Evolutionary conservation across 2,329 filamentous ascomycete species (phyloP).

Genomic region (Macrophomina phaseolina): DNA sequence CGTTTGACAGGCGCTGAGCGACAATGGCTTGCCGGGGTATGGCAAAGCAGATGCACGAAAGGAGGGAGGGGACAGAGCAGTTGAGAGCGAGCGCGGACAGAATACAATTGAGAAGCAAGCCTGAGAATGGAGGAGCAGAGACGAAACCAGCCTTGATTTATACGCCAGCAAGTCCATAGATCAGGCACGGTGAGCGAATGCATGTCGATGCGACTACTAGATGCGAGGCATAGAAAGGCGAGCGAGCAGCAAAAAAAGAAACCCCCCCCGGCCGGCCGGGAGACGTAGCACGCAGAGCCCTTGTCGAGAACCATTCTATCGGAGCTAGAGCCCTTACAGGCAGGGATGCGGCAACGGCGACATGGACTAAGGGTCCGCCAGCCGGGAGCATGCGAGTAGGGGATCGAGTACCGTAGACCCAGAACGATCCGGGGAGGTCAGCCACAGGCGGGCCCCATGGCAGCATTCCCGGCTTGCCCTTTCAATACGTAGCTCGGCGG

Average conservation of each 20-base stretch:
- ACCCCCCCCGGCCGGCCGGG: background rate
- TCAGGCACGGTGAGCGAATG: constrained; percentile 14
- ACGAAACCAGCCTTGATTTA: constrained; percentile 14
- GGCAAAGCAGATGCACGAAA: background rate
- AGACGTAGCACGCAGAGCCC: constrained; percentile 18
- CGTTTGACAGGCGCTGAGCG: constrained; percentile 22
- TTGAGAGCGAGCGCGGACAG: background rate
- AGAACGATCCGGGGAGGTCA: constrained; percentile 24
- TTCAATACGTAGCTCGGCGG: constrained; percentile 25
- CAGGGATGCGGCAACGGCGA: constrained; percentile 23
- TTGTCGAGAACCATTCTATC: constrained; percentile 5
- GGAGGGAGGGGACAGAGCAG: background rate
- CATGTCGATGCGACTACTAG: constrained; percentile 15
- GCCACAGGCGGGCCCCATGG: constrained; percentile 15
- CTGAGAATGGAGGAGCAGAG: background rate
- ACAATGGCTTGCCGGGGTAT: constrained; percentile 22
- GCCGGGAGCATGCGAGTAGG: constrained; percentile 22
- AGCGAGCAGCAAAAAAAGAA: constrained; percentile 8
- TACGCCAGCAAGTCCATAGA: constrained; percentile 9
- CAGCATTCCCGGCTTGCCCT: constrained; percentile 22
- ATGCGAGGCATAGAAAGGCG: constrained; percentile 27
- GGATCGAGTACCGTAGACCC: constrained; percentile 8
- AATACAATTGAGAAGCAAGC: background rate
- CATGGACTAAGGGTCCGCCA: constrained; percentile 14
- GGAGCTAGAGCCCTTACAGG: constrained; percentile 22